Percentiles rank a stretch among this genome's conserved stretches.
Evolutionary conservation across 352 stramenopile species (phyloP).

Genomic region (Thraustochytrium sp.): DNA sequence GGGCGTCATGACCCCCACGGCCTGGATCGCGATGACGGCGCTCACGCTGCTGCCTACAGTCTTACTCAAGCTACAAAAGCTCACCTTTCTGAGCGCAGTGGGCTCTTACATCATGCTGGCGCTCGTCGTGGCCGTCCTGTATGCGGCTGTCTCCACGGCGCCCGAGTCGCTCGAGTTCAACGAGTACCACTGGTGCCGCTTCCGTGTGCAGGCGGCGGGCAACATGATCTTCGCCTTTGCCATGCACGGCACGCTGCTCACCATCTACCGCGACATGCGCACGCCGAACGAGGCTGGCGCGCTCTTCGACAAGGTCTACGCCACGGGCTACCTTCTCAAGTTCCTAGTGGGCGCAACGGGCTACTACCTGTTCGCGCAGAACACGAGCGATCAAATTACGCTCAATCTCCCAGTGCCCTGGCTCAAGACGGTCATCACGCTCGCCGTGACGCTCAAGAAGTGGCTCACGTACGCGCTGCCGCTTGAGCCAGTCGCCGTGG

Average conservation of each 20-base stretch:
- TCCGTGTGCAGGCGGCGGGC: constrained; percentile 17
- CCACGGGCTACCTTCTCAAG: constrained; percentile 39
- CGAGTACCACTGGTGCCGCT: constrained; percentile 17
- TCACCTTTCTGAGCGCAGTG: constrained; percentile 31
- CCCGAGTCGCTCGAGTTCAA: constrained; percentile 37
- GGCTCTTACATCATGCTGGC: constrained; percentile 42
- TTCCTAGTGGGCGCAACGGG: constrained; percentile 37
- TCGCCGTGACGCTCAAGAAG: constrained; percentile 40
- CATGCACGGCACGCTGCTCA: constrained; percentile 40
- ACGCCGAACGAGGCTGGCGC: constrained; percentile 20
- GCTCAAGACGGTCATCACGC: constrained; percentile 41
- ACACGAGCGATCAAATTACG: constrained; percentile 41
- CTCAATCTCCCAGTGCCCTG: constrained; percentile 21
- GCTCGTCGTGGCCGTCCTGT: constrained; percentile 35
- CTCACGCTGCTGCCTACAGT: constrained; percentile 22
- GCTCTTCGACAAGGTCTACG: constrained; percentile 43
- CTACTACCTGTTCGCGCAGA: constrained; percentile 44
- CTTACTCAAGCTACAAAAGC: constrained; percentile 34
- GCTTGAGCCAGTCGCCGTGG: constrained; percentile 37
- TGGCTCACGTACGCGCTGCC: constrained; percentile 43
- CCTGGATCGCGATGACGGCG: constrained; percentile 32
- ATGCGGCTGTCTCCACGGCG: constrained; percentile 18
- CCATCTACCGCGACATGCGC: constrained; percentile 43
- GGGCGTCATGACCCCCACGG: neutral
- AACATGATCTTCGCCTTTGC: constrained; percentile 47